These are phyloP conservation scores for Kwoniella shivajii DNA, from an alignment of 1,284 basidiomycete genomes.

Conservation along the genomic window DNA sequence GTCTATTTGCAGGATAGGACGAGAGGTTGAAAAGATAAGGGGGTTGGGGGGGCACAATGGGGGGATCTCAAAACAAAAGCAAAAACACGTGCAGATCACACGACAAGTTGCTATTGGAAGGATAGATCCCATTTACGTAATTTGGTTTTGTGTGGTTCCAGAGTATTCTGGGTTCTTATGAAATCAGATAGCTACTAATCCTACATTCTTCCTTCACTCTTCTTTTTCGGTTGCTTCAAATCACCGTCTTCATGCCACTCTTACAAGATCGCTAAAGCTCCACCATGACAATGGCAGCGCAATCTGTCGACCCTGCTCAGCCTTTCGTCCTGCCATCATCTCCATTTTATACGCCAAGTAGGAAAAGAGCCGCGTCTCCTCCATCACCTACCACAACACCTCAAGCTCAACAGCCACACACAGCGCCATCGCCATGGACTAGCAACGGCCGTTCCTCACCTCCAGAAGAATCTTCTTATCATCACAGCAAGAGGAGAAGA, in stretches of 20 bases:
- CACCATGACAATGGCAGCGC: conserved; percentile 16
- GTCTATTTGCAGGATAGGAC: too few species aligned
- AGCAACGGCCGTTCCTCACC: background rate
- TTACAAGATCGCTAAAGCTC: too few species aligned
- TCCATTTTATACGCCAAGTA: background rate
- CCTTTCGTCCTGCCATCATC: conserved; percentile 3
- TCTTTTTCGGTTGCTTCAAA: conserved; percentile 1
- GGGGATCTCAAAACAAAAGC: too few species aligned
- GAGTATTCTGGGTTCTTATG: background rate
- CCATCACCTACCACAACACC: background rate
- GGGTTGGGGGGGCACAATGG: too few species aligned
- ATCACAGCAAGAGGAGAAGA: conserved; percentile 35
- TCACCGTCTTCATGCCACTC: background rate
- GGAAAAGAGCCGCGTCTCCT: conserved; percentile 26
- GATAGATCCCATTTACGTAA: background rate
- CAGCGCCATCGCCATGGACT: background rate
- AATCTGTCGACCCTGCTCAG: background rate
- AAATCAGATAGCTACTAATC: background rate
- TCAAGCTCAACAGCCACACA: background rate
- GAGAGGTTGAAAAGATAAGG: too few species aligned
- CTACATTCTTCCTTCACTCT: background rate
- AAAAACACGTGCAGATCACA: too few species aligned
- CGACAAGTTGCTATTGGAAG: too few species aligned
- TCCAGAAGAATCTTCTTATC: background rate
- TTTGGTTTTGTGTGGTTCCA: conserved; percentile 5